Evolutionary conservation across 2,329 filamentous ascomycete genomes (phyloP), one percentile per base, ranked within the genome.

Genomic region (Ceratocystiopsis brevicomis): DNA sequence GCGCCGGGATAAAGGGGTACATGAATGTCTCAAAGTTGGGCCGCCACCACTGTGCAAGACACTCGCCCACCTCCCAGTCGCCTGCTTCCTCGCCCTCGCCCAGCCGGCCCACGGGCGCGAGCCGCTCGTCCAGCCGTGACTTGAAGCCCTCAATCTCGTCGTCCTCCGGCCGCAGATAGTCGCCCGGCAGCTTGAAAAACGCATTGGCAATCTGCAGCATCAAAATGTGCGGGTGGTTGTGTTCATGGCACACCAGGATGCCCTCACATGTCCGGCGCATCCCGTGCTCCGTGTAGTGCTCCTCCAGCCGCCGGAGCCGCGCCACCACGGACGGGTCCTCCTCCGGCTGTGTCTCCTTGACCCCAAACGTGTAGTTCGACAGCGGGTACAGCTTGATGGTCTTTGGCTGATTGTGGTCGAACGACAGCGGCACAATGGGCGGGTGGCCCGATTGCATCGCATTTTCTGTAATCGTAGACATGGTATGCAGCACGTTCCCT

Each of bases 1-100:
- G 90, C 16, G 87, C 85, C 9, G 90, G 90, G 45, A 96, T 80
- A 61, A 95, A 98, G 1, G 90, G 90, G 59, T 98, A 98, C 86
- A 98, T 95, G 69, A 96, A 96, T 2, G 90, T 96, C 68, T 98
- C 90, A 59, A 96, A 95, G 67, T 96, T 98, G 43, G 90, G 90
- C 45, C 90, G 73, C 86, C 88, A 98, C 90, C 90, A 98, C 64
- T 95, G 87, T 43, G 90, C 88, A 45, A 98, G 70, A 40, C 87
- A 94, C 59, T 96, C 90, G 53, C 83, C 85, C 52, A 98, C 77
- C 59, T 92, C 73, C 90, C 90, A 98, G 57, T 94, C 85, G 50
- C 83, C 82, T 0, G 61, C 59, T 58, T 88, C 87, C 53, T 90
- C 83, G 41, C 82, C 83, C 60, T 92, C 82, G 48, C 85, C 82